These are phyloP conservation scores for Volvox reticuliferus DNA, from an alignment of 139 green algal genomes.

Conservation along the genomic window DNA sequence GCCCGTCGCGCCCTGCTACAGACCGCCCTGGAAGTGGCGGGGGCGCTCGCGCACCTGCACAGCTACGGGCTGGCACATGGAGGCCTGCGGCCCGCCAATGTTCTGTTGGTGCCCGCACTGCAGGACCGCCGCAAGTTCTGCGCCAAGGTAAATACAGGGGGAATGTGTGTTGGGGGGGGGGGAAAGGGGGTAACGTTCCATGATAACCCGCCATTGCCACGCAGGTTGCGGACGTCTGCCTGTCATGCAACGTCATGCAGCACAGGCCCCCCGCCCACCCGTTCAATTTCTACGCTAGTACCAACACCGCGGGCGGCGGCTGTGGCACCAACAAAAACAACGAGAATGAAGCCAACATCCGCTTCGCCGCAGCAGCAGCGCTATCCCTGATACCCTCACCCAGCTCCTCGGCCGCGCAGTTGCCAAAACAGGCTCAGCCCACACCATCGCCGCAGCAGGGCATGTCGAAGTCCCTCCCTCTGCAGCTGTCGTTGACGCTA, in stretches of 20 bases:
- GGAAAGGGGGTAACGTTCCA: no score
- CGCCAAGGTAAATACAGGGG: neutral
- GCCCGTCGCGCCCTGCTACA: slow-evolving; percentile 41
- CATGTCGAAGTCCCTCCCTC: neutral
- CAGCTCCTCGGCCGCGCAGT: neutral
- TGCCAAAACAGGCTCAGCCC: neutral
- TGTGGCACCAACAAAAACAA: neutral
- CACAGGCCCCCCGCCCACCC: neutral
- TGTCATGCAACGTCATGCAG: neutral
- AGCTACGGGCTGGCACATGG: slow-evolving; percentile 3
- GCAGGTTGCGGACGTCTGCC: slow-evolving; percentile 15
- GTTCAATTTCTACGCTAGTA: neutral
- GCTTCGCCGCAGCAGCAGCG: neutral
- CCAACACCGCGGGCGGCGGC: neutral
- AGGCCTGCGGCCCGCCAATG: slow-evolving; percentile 6
- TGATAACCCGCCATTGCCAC: neutral
- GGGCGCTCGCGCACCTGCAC: slow-evolving; percentile 29
- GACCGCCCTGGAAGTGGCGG: slow-evolving; percentile 13
- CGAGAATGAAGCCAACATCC: neutral
- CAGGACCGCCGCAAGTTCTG: slow-evolving; percentile 23
- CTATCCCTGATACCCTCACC: neutral
- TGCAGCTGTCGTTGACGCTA: neutral
- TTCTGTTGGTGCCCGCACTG: neutral
- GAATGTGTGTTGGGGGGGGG: neutral
- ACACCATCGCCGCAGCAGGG: neutral